Evolutionary conservation across 106 monocot genomes (phyloP).

Genomic region (Narthecium ossifragum): DNA sequence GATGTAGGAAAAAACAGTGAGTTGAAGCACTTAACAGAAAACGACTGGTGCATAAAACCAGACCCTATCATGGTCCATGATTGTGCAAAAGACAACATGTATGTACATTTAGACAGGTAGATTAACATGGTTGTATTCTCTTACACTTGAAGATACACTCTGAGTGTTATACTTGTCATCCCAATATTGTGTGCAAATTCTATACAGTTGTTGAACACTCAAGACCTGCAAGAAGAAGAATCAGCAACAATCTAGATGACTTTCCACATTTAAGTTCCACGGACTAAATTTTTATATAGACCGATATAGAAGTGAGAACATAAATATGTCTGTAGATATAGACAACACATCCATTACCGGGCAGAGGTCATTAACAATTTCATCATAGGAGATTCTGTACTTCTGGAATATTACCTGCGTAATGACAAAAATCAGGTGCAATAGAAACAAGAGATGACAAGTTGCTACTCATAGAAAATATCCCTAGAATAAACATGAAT

Average conservation of each 20-base stretch:
- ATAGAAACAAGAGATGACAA: too few relatives aligned
- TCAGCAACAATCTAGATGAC: not conserved
- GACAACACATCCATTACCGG: constrained; percentile 22
- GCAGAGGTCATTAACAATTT: constrained; percentile 52
- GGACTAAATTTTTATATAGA: too few relatives aligned
- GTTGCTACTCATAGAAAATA: too few relatives aligned
- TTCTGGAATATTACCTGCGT: constrained; percentile 80
- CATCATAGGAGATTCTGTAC: constrained; percentile 53
- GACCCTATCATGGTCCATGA: too few relatives aligned
- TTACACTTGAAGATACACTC: constrained; percentile 70
- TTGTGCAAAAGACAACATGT: too few relatives aligned
- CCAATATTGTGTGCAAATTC: constrained; percentile 79
- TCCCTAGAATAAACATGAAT: too few relatives aligned
- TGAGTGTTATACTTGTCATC: constrained; percentile 79
- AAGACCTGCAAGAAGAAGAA: constrained; percentile 32
- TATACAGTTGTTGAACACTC: constrained; percentile 73
- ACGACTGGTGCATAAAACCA: too few relatives aligned
- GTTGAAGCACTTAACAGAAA: too few relatives aligned
- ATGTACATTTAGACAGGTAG: too few relatives aligned
- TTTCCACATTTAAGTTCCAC: not conserved
- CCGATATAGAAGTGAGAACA: too few relatives aligned
- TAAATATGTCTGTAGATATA: too few relatives aligned
- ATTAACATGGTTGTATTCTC: constrained; percentile 13
- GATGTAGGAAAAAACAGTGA: too few relatives aligned
- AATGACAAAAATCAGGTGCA: not conserved